Percentiles rank a stretch among this genome's conserved stretches.
phyloP scores from a whole-genome alignment of 768 basidiomycete genomes.

The Hygrocybe punicea region DNA sequence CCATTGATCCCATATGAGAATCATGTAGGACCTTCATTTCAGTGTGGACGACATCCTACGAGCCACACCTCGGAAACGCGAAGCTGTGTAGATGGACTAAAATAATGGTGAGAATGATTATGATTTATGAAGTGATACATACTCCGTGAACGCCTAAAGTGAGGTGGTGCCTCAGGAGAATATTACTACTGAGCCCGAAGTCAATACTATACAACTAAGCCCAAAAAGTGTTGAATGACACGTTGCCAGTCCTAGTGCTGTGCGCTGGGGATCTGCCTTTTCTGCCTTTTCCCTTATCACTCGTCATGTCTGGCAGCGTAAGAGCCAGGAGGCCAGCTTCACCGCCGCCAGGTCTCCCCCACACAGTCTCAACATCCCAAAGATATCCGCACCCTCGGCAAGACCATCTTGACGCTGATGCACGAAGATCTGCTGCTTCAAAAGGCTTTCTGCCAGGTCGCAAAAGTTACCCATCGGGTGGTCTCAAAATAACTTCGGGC shows the following conservation, averaged over 20 bases:
- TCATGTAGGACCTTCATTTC: slow-evolving; percentile 6
- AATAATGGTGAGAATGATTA: not conserved
- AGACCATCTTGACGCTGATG: slow-evolving; percentile 72
- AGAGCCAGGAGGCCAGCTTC: slow-evolving; percentile 68
- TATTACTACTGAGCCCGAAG: too few relatives aligned
- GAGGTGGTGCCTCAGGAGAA: too few relatives aligned
- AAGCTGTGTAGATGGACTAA: slow-evolving; percentile 55
- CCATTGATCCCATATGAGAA: not conserved
- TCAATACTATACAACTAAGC: too few relatives aligned
- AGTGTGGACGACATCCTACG: slow-evolving; percentile 93
- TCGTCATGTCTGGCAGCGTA: slow-evolving; percentile 48
- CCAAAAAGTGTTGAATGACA: too few relatives aligned
- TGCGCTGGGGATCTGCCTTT: too few relatives aligned
- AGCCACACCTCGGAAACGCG: slow-evolving; percentile 79
- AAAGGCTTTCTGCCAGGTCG: slow-evolving; percentile 56
- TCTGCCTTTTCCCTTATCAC: too few relatives aligned
- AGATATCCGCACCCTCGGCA: slow-evolving; percentile 64
- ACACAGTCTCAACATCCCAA: slow-evolving; percentile 40
- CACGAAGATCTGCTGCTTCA: slow-evolving; percentile 64
- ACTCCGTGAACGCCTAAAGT: not conserved
- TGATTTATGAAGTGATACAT: not conserved
- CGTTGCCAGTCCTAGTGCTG: too few relatives aligned
- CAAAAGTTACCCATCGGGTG: slow-evolving; percentile 51
- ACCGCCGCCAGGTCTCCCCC: slow-evolving; percentile 51
- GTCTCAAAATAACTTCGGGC: slow-evolving; percentile 59